Base-by-base conservation (phyloP, 768 basidiomycete genomes). In the Boletus rubroflammeus region DNA sequence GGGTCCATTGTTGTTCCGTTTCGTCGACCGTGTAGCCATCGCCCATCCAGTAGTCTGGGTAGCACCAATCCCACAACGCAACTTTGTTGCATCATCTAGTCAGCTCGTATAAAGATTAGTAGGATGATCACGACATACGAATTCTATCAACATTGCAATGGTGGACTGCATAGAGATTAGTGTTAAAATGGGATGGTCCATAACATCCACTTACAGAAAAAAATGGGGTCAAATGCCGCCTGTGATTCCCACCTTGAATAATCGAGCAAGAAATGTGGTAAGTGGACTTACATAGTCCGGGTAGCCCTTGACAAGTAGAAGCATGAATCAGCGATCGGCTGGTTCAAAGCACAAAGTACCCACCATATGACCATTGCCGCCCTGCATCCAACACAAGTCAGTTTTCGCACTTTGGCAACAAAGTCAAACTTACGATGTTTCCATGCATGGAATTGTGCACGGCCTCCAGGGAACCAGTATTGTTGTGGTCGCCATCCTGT, bases 41-140 rank as follows among this genome's bases (percentile, higher is more conserved):
- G 17, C 49, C 56, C 68, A 68, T 67, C 67, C 68, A 70, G 35
- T 67, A 65, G 6, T 63, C 51, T 2, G 53, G 45, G 50, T 68
- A 68, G 47, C 58, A 65, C 63, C 68, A 68, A 19, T 68, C 67
- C 67, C 67, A 68, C 47, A 68, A 46, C 9, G 67, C 68, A 26
- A 58, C 67, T 68, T 34, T 8, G 17, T 19, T 39, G 17, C 11
- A 23, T 31, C 26, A 19, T 40, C 39, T 19, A 40, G 19, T 52
- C 7, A 64, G 36, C 9, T n/a, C 21, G 14, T 6, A 26, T 11
- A 28, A 28, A 26, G 6, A 10, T 26, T 14, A 15, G 34, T 26
- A 23, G 25, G 15, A 21, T n/a, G 1, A 25, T 5, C 36, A 21
- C 13, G 19, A 60, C 64, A 10, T 45, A 66, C 65, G 21, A 25